These are phyloP conservation scores for Canariomyces notabilis DNA, from an alignment of 2,329 filamentous ascomycete species.

Conservation along the genomic window DNA sequence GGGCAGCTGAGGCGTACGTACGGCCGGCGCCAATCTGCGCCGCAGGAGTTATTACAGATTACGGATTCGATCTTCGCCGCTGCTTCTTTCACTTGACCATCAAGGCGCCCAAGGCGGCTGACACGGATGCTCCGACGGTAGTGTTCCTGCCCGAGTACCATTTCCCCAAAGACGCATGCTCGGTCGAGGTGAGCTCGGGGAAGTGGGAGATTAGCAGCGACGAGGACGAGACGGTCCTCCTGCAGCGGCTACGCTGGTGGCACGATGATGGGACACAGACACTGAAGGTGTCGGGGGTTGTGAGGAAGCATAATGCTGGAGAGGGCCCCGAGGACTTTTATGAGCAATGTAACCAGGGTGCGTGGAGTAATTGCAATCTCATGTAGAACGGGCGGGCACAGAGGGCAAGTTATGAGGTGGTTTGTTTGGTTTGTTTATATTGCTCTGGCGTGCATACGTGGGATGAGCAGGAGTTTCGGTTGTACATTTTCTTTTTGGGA, in stretches of 20 bases:
- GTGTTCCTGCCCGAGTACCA: conserved; percentile 89
- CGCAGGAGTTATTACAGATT: conserved; percentile 63
- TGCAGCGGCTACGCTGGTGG: conserved; percentile 88
- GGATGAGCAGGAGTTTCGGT: conserved; percentile 1
- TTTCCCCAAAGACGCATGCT: conserved; percentile 70
- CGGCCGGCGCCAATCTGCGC: conserved; percentile 75
- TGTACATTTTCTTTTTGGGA: no score
- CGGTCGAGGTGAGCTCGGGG: conserved; percentile 73
- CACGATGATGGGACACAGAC: conserved; percentile 80
- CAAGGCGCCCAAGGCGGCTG: conserved; percentile 52
- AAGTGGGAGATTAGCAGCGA: conserved; percentile 82
- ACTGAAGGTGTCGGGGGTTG: conserved; percentile 69
- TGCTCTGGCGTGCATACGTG: no score
- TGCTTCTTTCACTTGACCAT: conserved; percentile 74
- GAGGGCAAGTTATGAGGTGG: background rate
- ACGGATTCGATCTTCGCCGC: conserved; percentile 76
- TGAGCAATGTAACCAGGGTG: conserved; percentile 56
- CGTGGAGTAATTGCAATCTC: conserved; percentile 45
- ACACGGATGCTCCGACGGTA: conserved; percentile 61
- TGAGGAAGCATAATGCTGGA: conserved; percentile 55
- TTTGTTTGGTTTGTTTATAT: conserved; percentile 4
- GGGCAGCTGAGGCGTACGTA: conserved; percentile 89
- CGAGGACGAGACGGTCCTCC: conserved; percentile 60
- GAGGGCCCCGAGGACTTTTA: conserved; percentile 69
- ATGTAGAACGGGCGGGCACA: conserved; percentile 38